Percentiles rank a stretch among this genome's conserved stretches.
Conservation (phyloP, 441 rosid species). For the Pelargonium myrrhifolium region DNA sequence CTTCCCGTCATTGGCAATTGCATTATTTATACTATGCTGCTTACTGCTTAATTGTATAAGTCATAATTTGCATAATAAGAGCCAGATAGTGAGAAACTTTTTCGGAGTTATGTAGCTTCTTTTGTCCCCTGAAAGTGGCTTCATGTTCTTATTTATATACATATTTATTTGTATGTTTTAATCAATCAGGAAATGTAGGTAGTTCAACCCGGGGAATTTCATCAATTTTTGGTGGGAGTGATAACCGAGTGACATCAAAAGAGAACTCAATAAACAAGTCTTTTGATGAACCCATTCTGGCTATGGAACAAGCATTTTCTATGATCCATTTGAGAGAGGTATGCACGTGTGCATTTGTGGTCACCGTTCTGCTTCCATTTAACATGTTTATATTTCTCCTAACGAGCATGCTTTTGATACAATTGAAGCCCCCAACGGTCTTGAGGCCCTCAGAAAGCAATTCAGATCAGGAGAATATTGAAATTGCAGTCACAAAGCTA, state of each 20-base stretch:
- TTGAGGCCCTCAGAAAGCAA: constrained; percentile 68
- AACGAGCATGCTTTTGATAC: constrained; percentile 14
- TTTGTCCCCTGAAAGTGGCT: not conserved
- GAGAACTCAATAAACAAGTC: constrained; percentile 43
- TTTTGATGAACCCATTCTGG: constrained; percentile 38
- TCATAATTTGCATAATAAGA: not conserved
- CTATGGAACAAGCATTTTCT: constrained; percentile 46
- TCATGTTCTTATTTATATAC: not conserved
- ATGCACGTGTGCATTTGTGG: constrained; percentile 6
- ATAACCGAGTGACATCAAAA: constrained; percentile 45
- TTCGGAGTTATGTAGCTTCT: not conserved
- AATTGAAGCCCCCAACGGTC: constrained; percentile 65
- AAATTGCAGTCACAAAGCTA: constrained; percentile 70
- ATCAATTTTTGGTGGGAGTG: constrained; percentile 74
- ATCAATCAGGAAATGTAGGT: constrained; percentile 35
- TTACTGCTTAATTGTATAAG: not conserved
- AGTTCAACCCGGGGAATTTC: constrained; percentile 83
- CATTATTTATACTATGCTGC: not conserved
- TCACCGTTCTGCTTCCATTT: constrained; percentile 12
- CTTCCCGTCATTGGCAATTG: not conserved
- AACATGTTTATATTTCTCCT: not conserved
- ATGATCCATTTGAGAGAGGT: constrained; percentile 84
- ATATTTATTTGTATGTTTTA: not conserved
- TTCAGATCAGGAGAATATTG: constrained; percentile 71
- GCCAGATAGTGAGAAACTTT: not conserved